Conservation (phyloP, 768 basidiomycete species). For the Pulveroboletus frians region DNA sequence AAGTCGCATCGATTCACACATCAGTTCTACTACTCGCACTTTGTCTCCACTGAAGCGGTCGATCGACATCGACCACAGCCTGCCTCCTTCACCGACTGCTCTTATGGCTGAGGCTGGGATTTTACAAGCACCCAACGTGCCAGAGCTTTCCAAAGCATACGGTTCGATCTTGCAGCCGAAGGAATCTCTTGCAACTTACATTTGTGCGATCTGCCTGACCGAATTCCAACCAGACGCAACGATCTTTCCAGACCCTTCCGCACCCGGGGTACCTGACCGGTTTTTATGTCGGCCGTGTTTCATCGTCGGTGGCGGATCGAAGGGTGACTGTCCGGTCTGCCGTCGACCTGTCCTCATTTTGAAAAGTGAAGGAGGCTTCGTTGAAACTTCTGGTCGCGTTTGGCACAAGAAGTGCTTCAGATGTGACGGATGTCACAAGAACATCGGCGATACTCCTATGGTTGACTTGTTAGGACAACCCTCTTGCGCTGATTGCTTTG, state of each 20-base stretch:
- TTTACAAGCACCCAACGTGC: constrained; percentile 53
- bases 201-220: constrained; percentile 59
- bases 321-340: constrained; percentile 67
- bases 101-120: constrained; percentile 56
- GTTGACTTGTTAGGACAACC: constrained; percentile 80
- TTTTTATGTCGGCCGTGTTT: constrained; percentile 79
- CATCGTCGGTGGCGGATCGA: constrained; percentile 65
- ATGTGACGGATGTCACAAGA: constrained; percentile 67
- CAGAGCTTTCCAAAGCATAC: constrained; percentile 74
- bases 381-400: constrained; percentile 61
- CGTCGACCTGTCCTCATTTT: constrained; percentile 66
- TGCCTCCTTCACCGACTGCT: constrained; percentile 33
- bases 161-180: constrained; percentile 79
- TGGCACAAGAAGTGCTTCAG: constrained; percentile 84
- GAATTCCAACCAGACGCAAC: constrained; percentile 78
- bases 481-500: constrained; percentile 77
- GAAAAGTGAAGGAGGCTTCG: constrained; percentile 72
- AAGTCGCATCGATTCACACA: constrained; percentile 53
- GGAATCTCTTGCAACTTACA: constrained; percentile 63
- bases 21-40: constrained; percentile 50
- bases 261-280: constrained; percentile 29
- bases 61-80: constrained; percentile 15
- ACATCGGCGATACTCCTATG: constrained; percentile 70
- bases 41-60: constrained; percentile 52
- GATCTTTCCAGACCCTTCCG: constrained; percentile 70